These are phyloP conservation scores for Conticribra weissflogii DNA, from an alignment of 108 stramenopile species.

Conservation along the genomic window DNA sequence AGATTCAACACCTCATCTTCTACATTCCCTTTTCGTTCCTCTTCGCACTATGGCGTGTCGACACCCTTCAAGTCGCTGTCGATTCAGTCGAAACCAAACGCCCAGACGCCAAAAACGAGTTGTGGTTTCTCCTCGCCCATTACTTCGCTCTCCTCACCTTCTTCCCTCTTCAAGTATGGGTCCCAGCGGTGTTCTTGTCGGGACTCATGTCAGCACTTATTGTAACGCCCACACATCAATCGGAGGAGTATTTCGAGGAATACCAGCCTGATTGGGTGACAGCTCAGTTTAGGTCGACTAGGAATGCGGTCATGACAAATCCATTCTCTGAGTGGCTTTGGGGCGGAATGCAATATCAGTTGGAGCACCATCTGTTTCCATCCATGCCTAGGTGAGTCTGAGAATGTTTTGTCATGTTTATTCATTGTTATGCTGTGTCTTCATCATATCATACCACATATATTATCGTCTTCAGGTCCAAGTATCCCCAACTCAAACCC, in stretches of 20 bases:
- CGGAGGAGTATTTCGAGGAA: slow-evolving; percentile 87
- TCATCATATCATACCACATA: slow-evolving; percentile 43
- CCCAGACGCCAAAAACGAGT: slow-evolving; percentile 73
- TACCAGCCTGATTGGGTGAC: slow-evolving; percentile 90
- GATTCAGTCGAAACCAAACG: slow-evolving; percentile 72
- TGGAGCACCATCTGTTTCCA: slow-evolving; percentile 97
- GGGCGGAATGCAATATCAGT: slow-evolving; percentile 97
- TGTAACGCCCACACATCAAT: slow-evolving; percentile 94
- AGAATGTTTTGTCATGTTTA: background rate
- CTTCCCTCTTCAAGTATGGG: slow-evolving; percentile 77
- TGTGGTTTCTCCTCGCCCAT: slow-evolving; percentile 74
- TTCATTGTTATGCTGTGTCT: background rate
- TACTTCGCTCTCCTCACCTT: slow-evolving; percentile 76
- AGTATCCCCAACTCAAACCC: slow-evolving; percentile 77
- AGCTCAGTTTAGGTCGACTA: slow-evolving; percentile 90
- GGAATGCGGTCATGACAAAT: slow-evolving; percentile 88
- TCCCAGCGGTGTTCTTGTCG: slow-evolving; percentile 86
- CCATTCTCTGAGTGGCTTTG: slow-evolving; percentile 90
- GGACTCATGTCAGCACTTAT: slow-evolving; percentile 90
- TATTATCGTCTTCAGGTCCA: slow-evolving; percentile 48
- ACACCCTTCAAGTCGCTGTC: slow-evolving; percentile 82
- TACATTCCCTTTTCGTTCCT: slow-evolving; percentile 85
- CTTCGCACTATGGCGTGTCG: slow-evolving; percentile 89
- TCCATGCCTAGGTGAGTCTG: slow-evolving; percentile 69
- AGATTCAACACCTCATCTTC: slow-evolving; percentile 89